Evolutionary conservation across 345 rosid genomes (phyloP).

Genomic region (Moricandia moricandioides): DNA sequence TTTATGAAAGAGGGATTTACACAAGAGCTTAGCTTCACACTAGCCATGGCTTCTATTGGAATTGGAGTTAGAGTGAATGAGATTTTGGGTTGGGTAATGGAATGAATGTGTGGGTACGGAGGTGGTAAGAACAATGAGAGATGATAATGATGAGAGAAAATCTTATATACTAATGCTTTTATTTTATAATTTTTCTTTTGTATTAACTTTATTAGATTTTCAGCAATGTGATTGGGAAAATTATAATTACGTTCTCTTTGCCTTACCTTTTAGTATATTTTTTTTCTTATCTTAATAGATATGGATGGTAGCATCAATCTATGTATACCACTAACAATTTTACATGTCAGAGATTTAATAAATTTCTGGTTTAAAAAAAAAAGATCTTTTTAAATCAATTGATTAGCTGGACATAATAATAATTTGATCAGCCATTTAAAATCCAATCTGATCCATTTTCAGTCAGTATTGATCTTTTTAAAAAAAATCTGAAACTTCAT

Average conservation of each 20-base stretch:
- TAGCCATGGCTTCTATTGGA: conserved; percentile 40
- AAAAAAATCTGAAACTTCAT: not conserved
- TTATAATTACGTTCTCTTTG: not conserved
- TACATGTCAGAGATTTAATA: not conserved
- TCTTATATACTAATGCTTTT: not conserved
- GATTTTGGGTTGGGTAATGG: not conserved
- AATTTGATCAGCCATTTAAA: not conserved
- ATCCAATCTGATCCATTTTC: not conserved
- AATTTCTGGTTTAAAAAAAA: not conserved
- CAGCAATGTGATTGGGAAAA: not conserved
- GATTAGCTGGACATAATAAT: not conserved
- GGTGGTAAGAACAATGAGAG: not conserved
- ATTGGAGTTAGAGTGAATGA: not conserved
- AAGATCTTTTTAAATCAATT: not conserved
- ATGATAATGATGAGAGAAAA: not conserved
- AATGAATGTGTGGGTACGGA: not conserved
- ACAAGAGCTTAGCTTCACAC: conserved; percentile 46
- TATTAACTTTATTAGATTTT: not conserved
- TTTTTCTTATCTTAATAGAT: not conserved
- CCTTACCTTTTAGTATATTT: not conserved
- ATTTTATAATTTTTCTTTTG: not conserved
- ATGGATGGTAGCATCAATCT: not conserved
- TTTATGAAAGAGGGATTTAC: conserved; percentile 24
- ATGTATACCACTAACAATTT: not conserved
- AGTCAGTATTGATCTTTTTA: not conserved